Evolutionary conservation across 768 basidiomycete genomes (phyloP), one percentile per base, ranked within the genome.

Genomic region (Pleurotus ostreatus): DNA sequence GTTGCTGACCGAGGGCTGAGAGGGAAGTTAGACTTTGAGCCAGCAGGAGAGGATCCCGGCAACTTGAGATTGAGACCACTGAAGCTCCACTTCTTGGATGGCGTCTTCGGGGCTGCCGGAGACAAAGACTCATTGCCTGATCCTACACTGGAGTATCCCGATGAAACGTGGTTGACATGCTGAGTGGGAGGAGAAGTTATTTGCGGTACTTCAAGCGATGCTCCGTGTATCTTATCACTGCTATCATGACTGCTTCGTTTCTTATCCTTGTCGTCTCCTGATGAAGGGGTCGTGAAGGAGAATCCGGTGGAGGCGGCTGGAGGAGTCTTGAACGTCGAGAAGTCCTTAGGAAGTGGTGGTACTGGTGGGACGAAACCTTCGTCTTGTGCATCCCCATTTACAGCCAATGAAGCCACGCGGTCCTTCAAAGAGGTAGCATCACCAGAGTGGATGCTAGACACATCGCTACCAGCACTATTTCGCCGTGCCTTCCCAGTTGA

Each of bases 51-150:
- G 15, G 76, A 77, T 16, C 85, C 85, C 48, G 87, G 84, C 49
- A 91, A 70, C 66, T 82, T 90, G 68, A 89, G 79, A 61, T 89
- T 91, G 3, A 94, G 73, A 20, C 89, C 90, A n/a, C 90, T 89
- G 68, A 95, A 89, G 67, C 92, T 94, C 93, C 93, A 95, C 70
- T 95, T 95, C 80, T 94, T 94, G n/a, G 89, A 92, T 34, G 92
- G 92, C 2, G 89, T 89, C 73, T 89, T 90, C 51, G 78, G 74
- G 43, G 78, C 73, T 13, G 73, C 65, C 40, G 84, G 76, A 12
- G 65, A 61, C 39, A 53, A 53, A 55, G 78, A 71, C 56, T 82
- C 78, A 26, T 75, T 72, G 62, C 67, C 71, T 60, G 72, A 75
- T 65, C 61, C 67, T 65, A 67, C 62, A 62, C 65, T 71, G 63